Base-by-base conservation (phyloP, 768 basidiomycete genomes). In the Tylopilus vinaceipallidus region DNA sequence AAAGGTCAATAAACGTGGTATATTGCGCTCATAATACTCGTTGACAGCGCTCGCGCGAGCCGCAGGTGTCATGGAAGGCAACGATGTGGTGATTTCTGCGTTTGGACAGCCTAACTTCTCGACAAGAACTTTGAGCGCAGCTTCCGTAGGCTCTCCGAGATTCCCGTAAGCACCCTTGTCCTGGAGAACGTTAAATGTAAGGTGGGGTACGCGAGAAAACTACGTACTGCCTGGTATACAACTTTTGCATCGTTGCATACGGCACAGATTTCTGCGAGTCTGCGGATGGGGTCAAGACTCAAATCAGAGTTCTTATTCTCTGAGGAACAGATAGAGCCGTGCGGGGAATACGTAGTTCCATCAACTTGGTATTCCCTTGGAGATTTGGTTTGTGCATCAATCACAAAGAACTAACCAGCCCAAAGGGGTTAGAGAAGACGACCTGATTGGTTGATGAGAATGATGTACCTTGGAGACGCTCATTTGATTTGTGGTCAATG, bases 401-500 rank as follows among this genome's bases (percentile, higher is more conserved):
- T 74, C 27, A 90, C 78, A 37, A 87, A 68, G 74, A 98, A 97
- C 86, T 94, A 47, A 24, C 13, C 16, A 22, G 2, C 12, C n/a
- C 22, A 46, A 42, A 49, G 26, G 50, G 17, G 58, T 48, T 29
- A 54, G 48, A 32, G 26, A 49, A 50, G 33, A 39, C 44, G 48
- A 19, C 43, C 30, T 33, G 37, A 30, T 4, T 3, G 24, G 8
- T 1, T 20, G 35, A 27, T 37, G 35, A 70, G 75, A 33, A 26
- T 39, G 32, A 70, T 75, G 47, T 67, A 90, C 86, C 70, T 75
- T 81, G 27, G 91, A 87, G 20, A 98, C 91, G 60, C 91, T 90
- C 95, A 98, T 98, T 66, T 98, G 95, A 70, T 92, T 97, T 13
- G 93, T 97, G 10, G 94, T 97, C 62, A 97, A 64, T 29, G 93